Evolutionary conservation across 768 basidiomycete species (phyloP).

Genomic region (Xerocomellus amylosporus): DNA sequence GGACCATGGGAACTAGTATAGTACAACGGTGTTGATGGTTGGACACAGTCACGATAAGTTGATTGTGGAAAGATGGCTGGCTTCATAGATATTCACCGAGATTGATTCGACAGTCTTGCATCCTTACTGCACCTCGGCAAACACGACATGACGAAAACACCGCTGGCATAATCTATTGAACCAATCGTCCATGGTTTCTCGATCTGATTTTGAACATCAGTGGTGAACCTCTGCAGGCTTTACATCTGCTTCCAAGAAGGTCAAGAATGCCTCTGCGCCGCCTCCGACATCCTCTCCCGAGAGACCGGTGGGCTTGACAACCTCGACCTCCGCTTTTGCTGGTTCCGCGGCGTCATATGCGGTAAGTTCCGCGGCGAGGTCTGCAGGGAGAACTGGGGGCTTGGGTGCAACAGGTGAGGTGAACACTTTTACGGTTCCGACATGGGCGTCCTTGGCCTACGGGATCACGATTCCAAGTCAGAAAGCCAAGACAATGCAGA

Average conservation of each 20-base stretch:
- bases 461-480: not conserved
- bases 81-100: not conserved
- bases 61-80: not conserved
- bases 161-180: conserved; percentile 17
- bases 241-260: conserved; percentile 78
- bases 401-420: conserved; percentile 70
- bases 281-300: conserved; percentile 24
- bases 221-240: conserved; percentile 63
- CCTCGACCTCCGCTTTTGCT: conserved; percentile 43
- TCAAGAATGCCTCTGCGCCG: conserved; percentile 75
- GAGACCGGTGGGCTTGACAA: conserved; percentile 27
- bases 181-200: not conserved
- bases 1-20: not conserved
- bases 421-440: conserved; percentile 83
- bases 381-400: conserved; percentile 69
- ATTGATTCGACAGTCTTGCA: not conserved
- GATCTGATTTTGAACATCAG: conserved; percentile 26
- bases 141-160: not conserved
- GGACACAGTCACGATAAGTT: not conserved
- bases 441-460: conserved; percentile 88
- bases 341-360: conserved; percentile 86
- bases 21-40: too few species aligned
- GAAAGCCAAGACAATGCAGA: not conserved
- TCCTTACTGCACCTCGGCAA: not conserved
- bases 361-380: conserved; percentile 85